Base-by-base conservation (phyloP, 495 filamentous ascomycete species). In the Penicillium crystallinum region DNA sequence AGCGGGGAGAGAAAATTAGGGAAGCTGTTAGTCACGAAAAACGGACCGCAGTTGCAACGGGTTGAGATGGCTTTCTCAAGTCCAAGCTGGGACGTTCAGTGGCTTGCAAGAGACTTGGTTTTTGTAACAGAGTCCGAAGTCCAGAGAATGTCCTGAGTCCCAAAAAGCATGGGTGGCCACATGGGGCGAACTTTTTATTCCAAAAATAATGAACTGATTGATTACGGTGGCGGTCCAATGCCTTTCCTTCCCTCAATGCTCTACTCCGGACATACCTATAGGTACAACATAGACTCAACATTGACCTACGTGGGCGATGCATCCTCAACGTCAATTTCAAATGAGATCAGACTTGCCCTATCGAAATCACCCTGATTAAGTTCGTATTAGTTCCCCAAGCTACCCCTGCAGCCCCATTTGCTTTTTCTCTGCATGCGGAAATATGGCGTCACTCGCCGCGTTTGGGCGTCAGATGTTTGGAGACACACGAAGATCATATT, bases 11-110 rank as follows among this genome's bases (percentile, higher is more conserved):
- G 45, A 52, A 49, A 54, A 49, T 57, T 50, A 43, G 54, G 34
- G 52, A 71, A 72, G 63, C 65, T 74, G 68, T 76, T 76, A 76
- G 73, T 76, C 71, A 76, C 69, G 62, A 67, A 76, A 69, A 63
- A 58, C 36, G 63, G 52, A 36, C 66, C 66, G 60, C 56, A 54
- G 59, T 69, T 55, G 59, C 43, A 46, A 45, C 34, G 38, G 21
- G 4, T 41, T 41, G 1, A n/a, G n/a, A n/a, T n/a, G n/a, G n/a
- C n/a, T n/a, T n/a, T n/a, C n/a, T n/a, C n/a, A n/a, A n/a, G n/a
- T n/a, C n/a, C n/a, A n/a, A n/a, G n/a, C n/a, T n/a, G n/a, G n/a
- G n/a, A n/a, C n/a, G n/a, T n/a, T n/a, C n/a, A n/a, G n/a, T n/a
- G n/a, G n/a, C n/a, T n/a, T n/a, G n/a, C n/a, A n/a, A n/a, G n/a